Conservation (phyloP, 768 basidiomycete genomes). For the Lactarius tabidus region DNA sequence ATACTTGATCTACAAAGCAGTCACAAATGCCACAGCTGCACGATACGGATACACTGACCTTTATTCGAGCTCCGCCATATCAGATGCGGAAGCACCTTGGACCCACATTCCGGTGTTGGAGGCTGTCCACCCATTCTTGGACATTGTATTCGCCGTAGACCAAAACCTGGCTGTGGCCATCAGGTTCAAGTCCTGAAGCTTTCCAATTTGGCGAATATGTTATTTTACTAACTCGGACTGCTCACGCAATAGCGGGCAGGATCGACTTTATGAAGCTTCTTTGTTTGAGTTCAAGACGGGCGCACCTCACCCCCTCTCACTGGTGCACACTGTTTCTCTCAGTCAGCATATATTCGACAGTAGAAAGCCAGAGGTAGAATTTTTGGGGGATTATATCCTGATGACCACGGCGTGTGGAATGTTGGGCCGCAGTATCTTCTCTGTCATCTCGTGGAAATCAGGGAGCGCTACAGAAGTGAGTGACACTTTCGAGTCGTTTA, state of each 20-base stretch:
- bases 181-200: conserved; percentile 9
- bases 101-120: neutral
- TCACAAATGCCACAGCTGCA: neutral
- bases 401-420: neutral
- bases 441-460: conserved; percentile 17
- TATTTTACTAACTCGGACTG: neutral
- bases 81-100: conserved; percentile 1
- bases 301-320: conserved; percentile 9
- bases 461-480: conserved; percentile 8
- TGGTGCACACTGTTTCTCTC: neutral
- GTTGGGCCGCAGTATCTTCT: neutral
- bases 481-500: neutral
- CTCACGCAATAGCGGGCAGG: neutral
- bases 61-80: neutral
- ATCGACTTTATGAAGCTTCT: neutral
- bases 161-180: conserved; percentile 12
- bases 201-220: neutral
- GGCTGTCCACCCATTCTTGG: neutral
- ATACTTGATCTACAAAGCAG: conserved; percentile 2
- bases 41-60: conserved; percentile 16
- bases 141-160: conserved; percentile 11
- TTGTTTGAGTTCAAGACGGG: conserved; percentile 15
- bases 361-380: conserved; percentile 1
- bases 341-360: neutral
- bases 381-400: conserved; percentile 15